Percentiles rank a stretch among this genome's conserved stretches.
Evolutionary conservation across 2,329 filamentous ascomycete genomes (phyloP).

Genomic region (Nothophaeocryptopus gaeumannii): DNA sequence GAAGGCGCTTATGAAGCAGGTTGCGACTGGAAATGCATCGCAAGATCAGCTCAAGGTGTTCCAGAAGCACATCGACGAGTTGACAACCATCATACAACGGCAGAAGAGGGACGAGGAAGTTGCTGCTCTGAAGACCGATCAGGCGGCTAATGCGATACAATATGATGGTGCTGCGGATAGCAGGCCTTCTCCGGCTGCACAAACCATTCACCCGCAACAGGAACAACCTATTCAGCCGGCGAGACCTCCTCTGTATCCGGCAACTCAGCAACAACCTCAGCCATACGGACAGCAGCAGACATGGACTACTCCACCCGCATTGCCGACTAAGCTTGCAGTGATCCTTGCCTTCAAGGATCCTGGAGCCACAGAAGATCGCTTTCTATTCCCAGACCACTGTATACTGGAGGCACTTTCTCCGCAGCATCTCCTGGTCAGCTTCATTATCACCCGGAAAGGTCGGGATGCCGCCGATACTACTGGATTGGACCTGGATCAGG

Average conservation of each 20-base stretch:
- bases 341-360: slow-evolving; percentile 61
- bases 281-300: slow-evolving; percentile 27
- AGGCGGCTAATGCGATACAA: slow-evolving; percentile 19
- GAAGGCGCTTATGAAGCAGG: slow-evolving; percentile 77
- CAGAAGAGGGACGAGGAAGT: slow-evolving; percentile 36
- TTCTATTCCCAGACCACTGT: slow-evolving; percentile 74
- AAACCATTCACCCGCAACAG: slow-evolving; percentile 13
- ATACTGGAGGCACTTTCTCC: slow-evolving; percentile 64
- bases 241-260: slow-evolving; percentile 10
- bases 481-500: slow-evolving; percentile 46
- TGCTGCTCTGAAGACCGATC: slow-evolving; percentile 11
- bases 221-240: slow-evolving; percentile 1
- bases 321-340: slow-evolving; percentile 59
- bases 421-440: slow-evolving; percentile 66
- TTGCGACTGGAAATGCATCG: slow-evolving; percentile 71
- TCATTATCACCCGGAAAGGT: slow-evolving; percentile 72
- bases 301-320: slow-evolving; percentile 14
- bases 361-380: slow-evolving; percentile 68
- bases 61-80: slow-evolving; percentile 75
- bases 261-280: slow-evolving; percentile 11
- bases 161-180: slow-evolving; percentile 24
- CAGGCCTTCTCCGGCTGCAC: slow-evolving; percentile 10
- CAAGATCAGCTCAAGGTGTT: slow-evolving; percentile 71
- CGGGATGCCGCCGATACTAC: slow-evolving; percentile 49
- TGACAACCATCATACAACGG: slow-evolving; percentile 55